These are phyloP conservation scores for Dacryopinax primogenitus DNA, from an alignment of 768 basidiomycete genomes.

Conservation along the genomic window DNA sequence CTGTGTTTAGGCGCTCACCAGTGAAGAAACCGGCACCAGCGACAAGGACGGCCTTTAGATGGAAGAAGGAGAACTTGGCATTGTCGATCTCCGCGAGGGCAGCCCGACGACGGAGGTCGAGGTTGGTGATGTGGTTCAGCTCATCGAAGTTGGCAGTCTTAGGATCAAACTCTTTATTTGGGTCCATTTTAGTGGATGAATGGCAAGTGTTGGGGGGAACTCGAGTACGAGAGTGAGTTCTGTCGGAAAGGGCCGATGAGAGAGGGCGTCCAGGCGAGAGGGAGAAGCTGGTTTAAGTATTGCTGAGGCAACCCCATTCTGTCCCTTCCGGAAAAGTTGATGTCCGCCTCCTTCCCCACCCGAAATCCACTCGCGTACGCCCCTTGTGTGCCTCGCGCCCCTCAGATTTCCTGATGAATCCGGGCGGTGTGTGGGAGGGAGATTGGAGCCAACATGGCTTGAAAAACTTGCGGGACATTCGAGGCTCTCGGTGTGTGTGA, in stretches of 20 bases:
- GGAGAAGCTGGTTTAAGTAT: not conserved
- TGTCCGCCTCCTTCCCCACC: not conserved
- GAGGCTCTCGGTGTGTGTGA: not conserved
- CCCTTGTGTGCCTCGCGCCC: not conserved
- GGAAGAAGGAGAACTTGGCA: slow-evolving; percentile 78
- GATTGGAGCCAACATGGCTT: not conserved
- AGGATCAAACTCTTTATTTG: not conserved
- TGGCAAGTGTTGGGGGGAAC: not conserved
- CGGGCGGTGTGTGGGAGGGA: too few species aligned
- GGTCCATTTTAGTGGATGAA: not conserved
- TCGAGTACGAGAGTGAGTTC: not conserved
- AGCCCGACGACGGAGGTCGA: slow-evolving; percentile 42
- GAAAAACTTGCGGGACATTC: too few species aligned
- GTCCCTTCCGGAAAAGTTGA: not conserved
- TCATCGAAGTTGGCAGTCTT: not conserved
- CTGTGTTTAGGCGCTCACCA: slow-evolving; percentile 42
- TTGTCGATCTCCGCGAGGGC: slow-evolving; percentile 81
- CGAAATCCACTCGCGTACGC: not conserved
- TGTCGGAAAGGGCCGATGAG: slow-evolving; percentile 1
- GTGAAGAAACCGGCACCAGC: slow-evolving; percentile 86
- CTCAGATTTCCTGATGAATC: not conserved
- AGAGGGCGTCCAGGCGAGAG: not conserved
- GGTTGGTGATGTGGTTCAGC: not conserved
- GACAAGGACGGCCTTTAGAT: slow-evolving; percentile 54
- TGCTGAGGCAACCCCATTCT: not conserved